A percentile compares a stretch with the other conserved stretches of the same genome.
These are phyloP conservation scores for Biscogniauxia sp. DNA, from an alignment of 2,329 filamentous ascomycete genomes.

Conservation along the genomic window DNA sequence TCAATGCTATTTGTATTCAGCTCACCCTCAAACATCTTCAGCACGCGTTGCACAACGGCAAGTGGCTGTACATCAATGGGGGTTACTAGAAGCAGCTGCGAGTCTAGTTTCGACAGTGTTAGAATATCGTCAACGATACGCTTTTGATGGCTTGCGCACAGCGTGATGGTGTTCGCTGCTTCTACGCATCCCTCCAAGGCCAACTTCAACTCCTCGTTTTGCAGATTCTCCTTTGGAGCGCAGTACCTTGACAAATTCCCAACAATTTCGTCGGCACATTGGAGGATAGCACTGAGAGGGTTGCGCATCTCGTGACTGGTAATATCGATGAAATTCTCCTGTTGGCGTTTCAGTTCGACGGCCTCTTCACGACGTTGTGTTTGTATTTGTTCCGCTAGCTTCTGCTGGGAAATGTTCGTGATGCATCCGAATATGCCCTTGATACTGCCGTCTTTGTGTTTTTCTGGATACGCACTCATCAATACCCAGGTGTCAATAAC, in stretches of 20 bases:
- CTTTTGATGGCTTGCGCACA: conserved; percentile 79
- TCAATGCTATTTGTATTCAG: conserved; percentile 69
- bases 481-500: conserved; percentile 72
- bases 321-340: conserved; percentile 72
- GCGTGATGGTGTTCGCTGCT: conserved; percentile 76
- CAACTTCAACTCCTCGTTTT: conserved; percentile 42
- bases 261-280: conserved; percentile 72
- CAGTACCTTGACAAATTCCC: conserved; percentile 47
- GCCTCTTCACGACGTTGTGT: conserved; percentile 76
- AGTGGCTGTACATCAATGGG: conserved; percentile 69
- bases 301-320: conserved; percentile 77
- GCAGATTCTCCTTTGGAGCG: conserved; percentile 33
- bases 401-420: conserved; percentile 83
- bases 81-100: conserved; percentile 66
- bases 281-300: conserved; percentile 69
- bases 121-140: conserved; percentile 67
- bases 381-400: conserved; percentile 79
- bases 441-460: conserved; percentile 58
- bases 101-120: conserved; percentile 68
- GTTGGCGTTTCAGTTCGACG: conserved; percentile 72
- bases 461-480: conserved; percentile 74
- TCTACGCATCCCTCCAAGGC: conserved; percentile 59
- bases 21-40: conserved; percentile 80
- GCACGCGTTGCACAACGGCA: conserved; percentile 63
- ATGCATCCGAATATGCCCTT: conserved; percentile 79